A percentile compares a stretch with the other conserved stretches of the same genome.
Conservation (phyloP, 169 alveolate genomes). For the Eimeria falciformis region DNA sequence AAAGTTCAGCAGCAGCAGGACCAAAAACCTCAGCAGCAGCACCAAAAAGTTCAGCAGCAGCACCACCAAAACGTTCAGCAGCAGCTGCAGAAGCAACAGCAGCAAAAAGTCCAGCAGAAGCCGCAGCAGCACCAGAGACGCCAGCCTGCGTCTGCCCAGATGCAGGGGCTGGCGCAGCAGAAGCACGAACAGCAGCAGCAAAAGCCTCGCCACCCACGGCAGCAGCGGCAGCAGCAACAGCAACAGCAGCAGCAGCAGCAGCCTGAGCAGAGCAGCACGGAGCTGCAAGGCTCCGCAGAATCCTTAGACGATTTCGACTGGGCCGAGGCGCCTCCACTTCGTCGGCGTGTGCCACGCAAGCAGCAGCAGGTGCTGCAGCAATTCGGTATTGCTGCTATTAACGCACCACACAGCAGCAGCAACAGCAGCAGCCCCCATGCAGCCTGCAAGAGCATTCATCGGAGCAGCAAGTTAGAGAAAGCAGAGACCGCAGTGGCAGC, state of each 20-base stretch:
- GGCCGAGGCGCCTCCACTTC: constrained; percentile 27
- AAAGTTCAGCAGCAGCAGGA: background rate
- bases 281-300: background rate
- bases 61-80: background rate
- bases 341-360: constrained; percentile 36
- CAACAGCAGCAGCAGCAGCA: constrained; percentile 31
- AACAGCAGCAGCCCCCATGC: constrained; percentile 22
- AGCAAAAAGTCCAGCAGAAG: constrained; percentile 25
- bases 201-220: background rate
- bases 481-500: background rate
- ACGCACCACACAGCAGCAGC: constrained; percentile 36
- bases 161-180: background rate
- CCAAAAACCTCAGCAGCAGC: background rate
- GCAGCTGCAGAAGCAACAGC: background rate
- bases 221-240: constrained; percentile 12
- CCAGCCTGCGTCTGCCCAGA: background rate
- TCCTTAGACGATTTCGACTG: background rate
- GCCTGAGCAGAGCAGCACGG: background rate
- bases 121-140: background rate
- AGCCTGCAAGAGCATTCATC: background rate
- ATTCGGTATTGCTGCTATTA: constrained; percentile 10
- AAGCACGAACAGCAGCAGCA: constrained; percentile 13
- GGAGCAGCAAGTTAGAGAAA: background rate
- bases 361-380: constrained; percentile 68
- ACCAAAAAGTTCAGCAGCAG: background rate